These are phyloP conservation scores for Dillenia turbinata DNA, from an alignment of 164 flowering plant genomes.

Conservation along the genomic window DNA sequence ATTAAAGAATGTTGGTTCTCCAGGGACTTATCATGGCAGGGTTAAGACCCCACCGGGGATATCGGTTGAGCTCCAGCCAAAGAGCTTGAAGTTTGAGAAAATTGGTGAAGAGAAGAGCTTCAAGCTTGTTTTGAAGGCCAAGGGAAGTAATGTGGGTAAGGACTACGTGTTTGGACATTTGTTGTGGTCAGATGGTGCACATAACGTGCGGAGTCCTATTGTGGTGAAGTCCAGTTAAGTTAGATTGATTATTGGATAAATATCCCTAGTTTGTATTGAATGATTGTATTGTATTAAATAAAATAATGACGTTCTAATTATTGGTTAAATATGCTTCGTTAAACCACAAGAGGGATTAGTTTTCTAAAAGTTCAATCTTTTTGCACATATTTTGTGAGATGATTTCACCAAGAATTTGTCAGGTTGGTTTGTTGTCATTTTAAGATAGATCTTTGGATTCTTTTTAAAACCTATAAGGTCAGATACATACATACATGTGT, in stretches of 20 bases:
- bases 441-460: no score
- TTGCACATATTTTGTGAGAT: no score
- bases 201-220: constrained; percentile 66
- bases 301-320: no score
- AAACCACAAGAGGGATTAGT: no score
- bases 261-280: no score
- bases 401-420: no score
- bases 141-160: background rate
- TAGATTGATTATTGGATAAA: background rate
- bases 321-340: no score
- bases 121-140: constrained; percentile 25
- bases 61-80: constrained; percentile 37
- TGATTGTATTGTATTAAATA: no score
- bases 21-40: constrained; percentile 36
- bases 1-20: constrained; percentile 65
- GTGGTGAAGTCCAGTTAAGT: constrained; percentile 29
- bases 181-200: constrained; percentile 68
- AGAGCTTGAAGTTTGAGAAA: constrained; percentile 30
- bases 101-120: constrained; percentile 61
- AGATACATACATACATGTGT: no score
- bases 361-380: no score
- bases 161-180: constrained; percentile 57
- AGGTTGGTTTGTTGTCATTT: no score
- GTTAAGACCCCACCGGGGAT: constrained; percentile 40
- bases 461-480: no score